Percentiles rank a stretch among this genome's conserved stretches.
Evolutionary conservation across 129 eudicot genomes (phyloP).

Genomic region (Artemisia argyi): DNA sequence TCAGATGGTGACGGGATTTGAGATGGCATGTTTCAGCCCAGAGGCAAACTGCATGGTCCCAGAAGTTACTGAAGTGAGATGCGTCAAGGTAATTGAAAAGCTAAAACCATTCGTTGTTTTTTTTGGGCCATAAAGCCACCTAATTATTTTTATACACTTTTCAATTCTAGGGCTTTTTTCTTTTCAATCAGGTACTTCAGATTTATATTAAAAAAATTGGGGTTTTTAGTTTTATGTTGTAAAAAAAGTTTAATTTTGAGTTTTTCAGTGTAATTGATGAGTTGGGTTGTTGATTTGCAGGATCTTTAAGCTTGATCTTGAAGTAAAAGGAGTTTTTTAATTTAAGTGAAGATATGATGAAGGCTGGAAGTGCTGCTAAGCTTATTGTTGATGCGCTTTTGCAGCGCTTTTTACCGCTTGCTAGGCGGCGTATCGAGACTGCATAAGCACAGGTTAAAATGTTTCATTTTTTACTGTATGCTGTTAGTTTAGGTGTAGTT

Average conservation of each 20-base stretch:
- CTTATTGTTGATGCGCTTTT: constrained; percentile 93
- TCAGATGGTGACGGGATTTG: too few species aligned
- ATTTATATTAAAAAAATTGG: constrained; percentile 6
- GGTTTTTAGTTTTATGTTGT: neutral
- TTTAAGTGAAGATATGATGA: constrained; percentile 46
- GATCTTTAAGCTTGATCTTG: constrained; percentile 29
- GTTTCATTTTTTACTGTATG: neutral
- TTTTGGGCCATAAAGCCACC: too few species aligned
- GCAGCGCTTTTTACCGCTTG: constrained; percentile 96
- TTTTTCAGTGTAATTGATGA: constrained; percentile 16
- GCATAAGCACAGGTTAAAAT: constrained; percentile 88
- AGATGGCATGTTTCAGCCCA: too few species aligned
- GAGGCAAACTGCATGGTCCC: too few species aligned
- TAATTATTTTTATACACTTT: too few species aligned
- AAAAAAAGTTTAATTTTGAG: constrained; percentile 15
- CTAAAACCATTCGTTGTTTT: too few species aligned
- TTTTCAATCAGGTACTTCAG: constrained; percentile 29
- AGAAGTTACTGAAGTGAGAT: too few species aligned
- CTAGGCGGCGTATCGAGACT: constrained; percentile 96
- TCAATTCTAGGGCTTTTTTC: neutral
- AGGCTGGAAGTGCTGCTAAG: constrained; percentile 97
- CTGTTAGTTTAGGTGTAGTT: neutral
- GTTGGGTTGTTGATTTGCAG: constrained; percentile 11
- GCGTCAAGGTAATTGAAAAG: too few species aligned
- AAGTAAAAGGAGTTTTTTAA: constrained; percentile 22